phyloP scores from a whole-genome alignment of 306 rosid genomes.

The Amphicarpaea edgeworthii region DNA sequence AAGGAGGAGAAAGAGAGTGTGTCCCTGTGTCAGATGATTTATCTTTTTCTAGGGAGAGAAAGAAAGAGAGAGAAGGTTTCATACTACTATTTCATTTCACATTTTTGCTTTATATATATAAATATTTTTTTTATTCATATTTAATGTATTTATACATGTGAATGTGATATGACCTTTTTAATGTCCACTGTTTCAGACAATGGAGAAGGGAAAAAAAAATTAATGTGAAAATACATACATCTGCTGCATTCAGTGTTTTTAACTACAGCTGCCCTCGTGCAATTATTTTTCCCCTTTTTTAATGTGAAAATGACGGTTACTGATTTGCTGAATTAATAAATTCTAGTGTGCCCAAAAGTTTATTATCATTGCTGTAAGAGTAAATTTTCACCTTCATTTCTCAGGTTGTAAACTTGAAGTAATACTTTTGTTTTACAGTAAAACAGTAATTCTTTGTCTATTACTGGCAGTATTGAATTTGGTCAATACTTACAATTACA shows the following conservation, averaged over 20 bases:
- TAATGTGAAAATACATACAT: not conserved
- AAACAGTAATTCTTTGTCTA: too few species aligned
- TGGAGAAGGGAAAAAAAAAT: not conserved
- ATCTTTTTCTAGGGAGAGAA: slow-evolving; percentile 34
- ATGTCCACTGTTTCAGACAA: not conserved
- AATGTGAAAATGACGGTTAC: not conserved
- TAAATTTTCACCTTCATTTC: not conserved
- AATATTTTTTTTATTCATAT: not conserved
- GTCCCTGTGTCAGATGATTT: slow-evolving; percentile 55
- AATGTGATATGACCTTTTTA: not conserved
- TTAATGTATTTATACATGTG: not conserved
- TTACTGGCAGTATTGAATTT: too few species aligned
- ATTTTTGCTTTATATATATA: not conserved
- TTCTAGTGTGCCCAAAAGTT: too few species aligned
- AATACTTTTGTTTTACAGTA: too few species aligned
- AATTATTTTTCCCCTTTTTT: not conserved
- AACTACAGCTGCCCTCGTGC: not conserved
- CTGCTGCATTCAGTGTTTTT: not conserved
- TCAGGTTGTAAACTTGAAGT: too few species aligned
- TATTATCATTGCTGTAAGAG: not conserved
- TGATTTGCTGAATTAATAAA: not conserved
- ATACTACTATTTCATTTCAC: slow-evolving; percentile 7
- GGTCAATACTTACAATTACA: too few species aligned
- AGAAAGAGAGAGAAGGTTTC: slow-evolving; percentile 24
- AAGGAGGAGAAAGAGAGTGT: slow-evolving; percentile 45